Evolutionary conservation across 169 alveolate species (phyloP).

Genomic region (Condylostoma magnum): DNA sequence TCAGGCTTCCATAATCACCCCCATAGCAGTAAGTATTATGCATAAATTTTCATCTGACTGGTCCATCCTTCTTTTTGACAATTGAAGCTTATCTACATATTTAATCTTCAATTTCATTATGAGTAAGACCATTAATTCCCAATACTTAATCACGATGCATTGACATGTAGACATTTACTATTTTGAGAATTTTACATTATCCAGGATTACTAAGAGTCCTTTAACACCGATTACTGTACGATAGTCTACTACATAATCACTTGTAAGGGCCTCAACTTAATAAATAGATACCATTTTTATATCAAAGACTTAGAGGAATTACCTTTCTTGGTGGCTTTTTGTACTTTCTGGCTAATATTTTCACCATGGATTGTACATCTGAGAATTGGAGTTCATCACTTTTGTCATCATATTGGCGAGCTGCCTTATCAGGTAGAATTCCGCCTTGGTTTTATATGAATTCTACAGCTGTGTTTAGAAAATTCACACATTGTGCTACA

Average conservation of each 20-base stretch:
- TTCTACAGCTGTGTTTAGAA: constrained; percentile 57
- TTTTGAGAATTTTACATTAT: constrained; percentile 98
- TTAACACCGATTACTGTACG: constrained; percentile 83
- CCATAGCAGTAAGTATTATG: constrained; percentile 99
- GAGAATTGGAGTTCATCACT: constrained; percentile 13
- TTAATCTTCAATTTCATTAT: constrained; percentile 99
- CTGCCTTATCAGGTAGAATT: neutral
- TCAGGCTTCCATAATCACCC: constrained; percentile 99
- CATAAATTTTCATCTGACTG: constrained; percentile 99
- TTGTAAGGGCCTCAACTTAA: no score
- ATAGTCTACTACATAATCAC: constrained; percentile 16
- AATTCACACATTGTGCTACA: constrained; percentile 29
- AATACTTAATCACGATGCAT: constrained; percentile 97
- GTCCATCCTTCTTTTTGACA: constrained; percentile 98
- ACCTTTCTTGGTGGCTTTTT: neutral
- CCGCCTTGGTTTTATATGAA: constrained; percentile 62
- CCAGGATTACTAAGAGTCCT: constrained; percentile 99
- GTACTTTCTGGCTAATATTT: neutral
- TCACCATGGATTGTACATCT: constrained; percentile 21
- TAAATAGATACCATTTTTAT: no score
- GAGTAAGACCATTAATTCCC: constrained; percentile 99
- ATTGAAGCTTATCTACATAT: constrained; percentile 98
- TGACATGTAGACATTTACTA: constrained; percentile 97
- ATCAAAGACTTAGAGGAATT: no score
- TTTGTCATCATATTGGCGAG: neutral